Conservation (phyloP, 352 stramenopile genomes). For the Pseudoperonospora humuli region DNA sequence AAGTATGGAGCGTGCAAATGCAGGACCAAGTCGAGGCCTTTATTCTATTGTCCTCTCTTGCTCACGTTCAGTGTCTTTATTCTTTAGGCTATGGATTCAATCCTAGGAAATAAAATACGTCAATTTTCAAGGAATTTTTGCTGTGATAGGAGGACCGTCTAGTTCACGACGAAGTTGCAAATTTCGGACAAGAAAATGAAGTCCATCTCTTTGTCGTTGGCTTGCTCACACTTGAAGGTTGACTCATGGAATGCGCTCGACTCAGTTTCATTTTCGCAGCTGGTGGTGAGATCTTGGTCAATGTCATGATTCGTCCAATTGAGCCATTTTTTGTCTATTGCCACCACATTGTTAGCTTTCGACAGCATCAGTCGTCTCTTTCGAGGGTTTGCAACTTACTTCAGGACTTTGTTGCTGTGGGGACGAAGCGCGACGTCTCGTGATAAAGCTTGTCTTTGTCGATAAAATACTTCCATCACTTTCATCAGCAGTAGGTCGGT, state of each 20-base stretch:
- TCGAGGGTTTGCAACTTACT: conserved; percentile 8
- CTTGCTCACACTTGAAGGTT: conserved; percentile 26
- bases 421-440: conserved; percentile 18
- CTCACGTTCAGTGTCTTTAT: conserved; percentile 1
- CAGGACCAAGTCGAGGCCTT: too few species aligned
- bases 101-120: conserved; percentile 12
- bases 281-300: conserved; percentile 25
- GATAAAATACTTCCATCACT: conserved; percentile 10
- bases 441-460: conserved; percentile 14
- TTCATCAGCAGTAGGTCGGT: conserved; percentile 34
- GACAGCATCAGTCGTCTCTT: neutral
- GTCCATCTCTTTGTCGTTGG: conserved; percentile 13
- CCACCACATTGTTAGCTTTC: conserved; percentile 3
- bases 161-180: conserved; percentile 12
- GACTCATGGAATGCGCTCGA: conserved; percentile 16
- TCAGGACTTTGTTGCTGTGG: conserved; percentile 16
- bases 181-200: conserved; percentile 22
- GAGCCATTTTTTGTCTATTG: conserved; percentile 19
- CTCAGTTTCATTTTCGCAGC: conserved; percentile 11
- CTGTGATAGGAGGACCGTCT: too few species aligned
- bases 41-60: too few species aligned
- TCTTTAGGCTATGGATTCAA: too few species aligned
- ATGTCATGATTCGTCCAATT: conserved; percentile 40
- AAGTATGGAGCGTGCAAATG: too few species aligned
- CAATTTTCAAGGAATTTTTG: too few species aligned